These are phyloP conservation scores for Aspergillus uvarum DNA, from an alignment of 2,329 filamentous ascomycete genomes.

Conservation along the genomic window DNA sequence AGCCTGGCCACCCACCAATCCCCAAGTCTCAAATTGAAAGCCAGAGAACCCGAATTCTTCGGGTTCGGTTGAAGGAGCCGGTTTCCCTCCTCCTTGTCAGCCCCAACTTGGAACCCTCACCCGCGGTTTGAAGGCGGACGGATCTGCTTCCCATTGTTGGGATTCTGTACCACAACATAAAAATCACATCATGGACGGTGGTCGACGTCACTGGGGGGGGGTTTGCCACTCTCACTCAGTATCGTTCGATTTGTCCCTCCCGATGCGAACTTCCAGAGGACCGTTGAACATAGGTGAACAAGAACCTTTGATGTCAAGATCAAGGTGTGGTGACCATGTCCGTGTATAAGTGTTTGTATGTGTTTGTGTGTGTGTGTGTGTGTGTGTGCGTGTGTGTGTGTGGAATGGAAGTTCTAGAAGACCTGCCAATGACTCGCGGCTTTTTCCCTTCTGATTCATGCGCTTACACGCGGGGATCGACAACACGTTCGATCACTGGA, in stretches of 20 bases:
- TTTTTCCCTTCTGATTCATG: not conserved
- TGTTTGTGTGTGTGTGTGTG: not conserved
- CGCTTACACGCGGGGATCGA: not conserved
- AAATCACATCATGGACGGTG: not conserved
- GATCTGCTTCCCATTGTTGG: not conserved
- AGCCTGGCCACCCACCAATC: too few relatives aligned
- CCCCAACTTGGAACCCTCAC: not conserved
- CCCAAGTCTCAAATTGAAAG: too few relatives aligned
- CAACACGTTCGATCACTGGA: not conserved
- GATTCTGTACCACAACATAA: not conserved
- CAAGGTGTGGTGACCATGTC: not conserved
- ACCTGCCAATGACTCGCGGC: not conserved
- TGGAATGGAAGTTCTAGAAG: conserved; percentile 13
- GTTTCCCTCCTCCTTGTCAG: not conserved
- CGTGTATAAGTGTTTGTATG: too few relatives aligned
- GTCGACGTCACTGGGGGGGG: not conserved
- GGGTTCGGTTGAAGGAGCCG: not conserved
- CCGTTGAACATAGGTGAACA: too few relatives aligned
- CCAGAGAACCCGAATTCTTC: not conserved
- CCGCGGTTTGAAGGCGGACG: not conserved
- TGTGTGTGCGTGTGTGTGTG: not conserved
- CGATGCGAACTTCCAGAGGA: too few relatives aligned
- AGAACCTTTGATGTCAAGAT: too few relatives aligned
- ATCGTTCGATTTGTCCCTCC: too few relatives aligned
- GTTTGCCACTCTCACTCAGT: not conserved